A percentile compares a stretch with the other conserved stretches of the same genome.
phyloP scores from a whole-genome alignment of 2,329 filamentous ascomycete species.

The Penicillium griseofulvum region DNA sequence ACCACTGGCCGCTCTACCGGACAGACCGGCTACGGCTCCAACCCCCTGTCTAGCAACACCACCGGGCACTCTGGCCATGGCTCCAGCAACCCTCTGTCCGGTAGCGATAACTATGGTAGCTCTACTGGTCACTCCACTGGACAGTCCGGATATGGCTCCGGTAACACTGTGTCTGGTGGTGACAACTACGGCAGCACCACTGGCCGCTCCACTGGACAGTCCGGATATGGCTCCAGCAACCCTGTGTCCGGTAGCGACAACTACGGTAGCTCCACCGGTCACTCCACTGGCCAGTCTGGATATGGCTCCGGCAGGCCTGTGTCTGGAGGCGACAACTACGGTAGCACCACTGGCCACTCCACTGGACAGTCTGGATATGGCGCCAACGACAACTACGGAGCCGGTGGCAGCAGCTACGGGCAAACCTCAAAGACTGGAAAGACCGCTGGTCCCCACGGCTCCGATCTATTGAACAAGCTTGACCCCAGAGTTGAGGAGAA shows the following conservation, averaged over 20 bases:
- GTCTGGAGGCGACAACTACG: neutral
- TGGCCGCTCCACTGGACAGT: neutral
- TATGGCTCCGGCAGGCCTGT: neutral
- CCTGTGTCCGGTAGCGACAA: slow-evolving; percentile 1
- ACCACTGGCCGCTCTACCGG: neutral
- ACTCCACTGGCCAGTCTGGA: neutral
- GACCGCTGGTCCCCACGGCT: slow-evolving; percentile 43
- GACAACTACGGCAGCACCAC: neutral
- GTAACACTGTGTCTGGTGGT: neutral
- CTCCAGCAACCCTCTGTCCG: slow-evolving; percentile 1
- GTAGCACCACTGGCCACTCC: neutral
- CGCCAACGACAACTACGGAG: neutral
- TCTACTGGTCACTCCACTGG: neutral
- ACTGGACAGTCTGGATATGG: neutral
- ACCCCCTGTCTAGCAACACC: neutral
- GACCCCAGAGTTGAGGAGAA: slow-evolving; percentile 18
- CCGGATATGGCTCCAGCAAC: neutral
- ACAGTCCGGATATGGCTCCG: neutral
- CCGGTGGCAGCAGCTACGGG: slow-evolving; percentile 17
- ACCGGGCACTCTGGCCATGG: neutral
- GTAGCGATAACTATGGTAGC: neutral
- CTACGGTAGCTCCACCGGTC: neutral
- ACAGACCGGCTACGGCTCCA: neutral
- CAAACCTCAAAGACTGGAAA: slow-evolving; percentile 5
- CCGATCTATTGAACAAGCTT: slow-evolving; percentile 47